Evolutionary conservation across 768 basidiomycete species (phyloP), one percentile per base, ranked within the genome.

Genomic region (Pulveroboletus sp.): DNA sequence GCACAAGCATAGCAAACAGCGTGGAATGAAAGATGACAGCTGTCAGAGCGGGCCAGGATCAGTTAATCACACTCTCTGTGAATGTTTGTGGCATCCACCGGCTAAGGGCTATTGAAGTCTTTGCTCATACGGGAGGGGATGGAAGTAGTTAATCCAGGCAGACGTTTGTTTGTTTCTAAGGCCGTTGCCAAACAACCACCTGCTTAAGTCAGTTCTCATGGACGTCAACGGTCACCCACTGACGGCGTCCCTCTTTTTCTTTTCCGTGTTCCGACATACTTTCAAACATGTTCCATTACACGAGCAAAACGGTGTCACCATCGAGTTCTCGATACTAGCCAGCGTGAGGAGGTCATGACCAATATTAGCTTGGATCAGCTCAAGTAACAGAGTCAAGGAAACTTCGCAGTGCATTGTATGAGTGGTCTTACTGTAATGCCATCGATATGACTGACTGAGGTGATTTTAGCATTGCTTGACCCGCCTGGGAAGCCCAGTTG

Each of bases 161-260:
- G 39, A 52, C 15, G 67, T 58, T 57, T 66, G 64, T 66, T 66
- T 68, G 46, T 46, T 66, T 60, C 51, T 14, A 51, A 67, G 43
- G 64, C 51, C 14, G n/a, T 59, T 56, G 67, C 57, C 57, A 66
- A 66, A 66, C 44, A 66, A 50, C 30, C 39, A 27, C 47, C 35
- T 49, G 44, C 52, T 47, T 36, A 8, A 40, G 56, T 36, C 28
- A 24, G 41, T 26, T 21, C 21, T 21, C 21, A 21, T 21, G n/a
- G n/a, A n/a, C n/a, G n/a, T n/a, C n/a, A n/a, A 21, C 21, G 3
- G 21, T 21, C 21, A 21, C 21, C 21, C 21, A 21, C 21, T 21
- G 21, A 21, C 3, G 21, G 21, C 21, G 21, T 21, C 21, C 21
- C 3, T 21, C 21, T 21, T 21, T 21, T 21, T 21, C 21, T 21